These are phyloP conservation scores for Fusarium sp. DNA, from an alignment of 2,329 filamentous ascomycete species.

Conservation along the genomic window DNA sequence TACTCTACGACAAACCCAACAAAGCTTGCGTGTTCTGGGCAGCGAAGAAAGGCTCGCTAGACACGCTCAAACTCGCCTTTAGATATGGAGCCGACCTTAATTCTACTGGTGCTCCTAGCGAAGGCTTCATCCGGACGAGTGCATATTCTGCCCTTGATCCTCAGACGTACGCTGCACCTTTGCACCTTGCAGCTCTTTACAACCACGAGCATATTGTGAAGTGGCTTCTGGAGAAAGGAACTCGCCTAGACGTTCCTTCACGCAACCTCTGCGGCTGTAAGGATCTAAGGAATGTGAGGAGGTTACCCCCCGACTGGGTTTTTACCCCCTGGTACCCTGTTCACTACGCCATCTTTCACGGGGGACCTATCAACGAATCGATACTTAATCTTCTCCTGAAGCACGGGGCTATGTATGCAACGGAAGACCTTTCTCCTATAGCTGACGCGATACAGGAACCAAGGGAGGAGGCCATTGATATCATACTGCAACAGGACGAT, in stretches of 20 bases:
- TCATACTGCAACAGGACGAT: not conserved
- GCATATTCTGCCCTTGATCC: not conserved
- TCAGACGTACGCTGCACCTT: not conserved
- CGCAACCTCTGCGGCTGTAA: not conserved
- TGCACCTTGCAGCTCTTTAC: not conserved
- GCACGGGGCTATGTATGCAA: not conserved
- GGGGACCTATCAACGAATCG: not conserved
- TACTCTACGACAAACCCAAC: not conserved
- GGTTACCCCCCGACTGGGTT: too few species aligned
- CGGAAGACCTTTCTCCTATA: not conserved
- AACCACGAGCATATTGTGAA: constrained; percentile 4
- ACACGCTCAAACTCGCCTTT: constrained; percentile 4
- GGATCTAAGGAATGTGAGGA: too few species aligned
- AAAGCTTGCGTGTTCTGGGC: constrained; percentile 3
- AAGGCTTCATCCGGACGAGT: not conserved
- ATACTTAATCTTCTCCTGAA: constrained; percentile 5
- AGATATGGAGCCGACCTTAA: constrained; percentile 9
- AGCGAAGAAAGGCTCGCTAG: not conserved
- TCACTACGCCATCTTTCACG: constrained; percentile 11
- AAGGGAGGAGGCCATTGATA: not conserved
- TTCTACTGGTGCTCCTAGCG: not conserved
- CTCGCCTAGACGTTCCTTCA: not conserved
- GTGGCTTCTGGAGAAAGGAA: constrained; percentile 20
- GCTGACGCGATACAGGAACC: not conserved
- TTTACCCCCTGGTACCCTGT: constrained; percentile 2